These are phyloP conservation scores for Isatis lusitanica DNA, from an alignment of 441 rosid species.

Conservation along the genomic window DNA sequence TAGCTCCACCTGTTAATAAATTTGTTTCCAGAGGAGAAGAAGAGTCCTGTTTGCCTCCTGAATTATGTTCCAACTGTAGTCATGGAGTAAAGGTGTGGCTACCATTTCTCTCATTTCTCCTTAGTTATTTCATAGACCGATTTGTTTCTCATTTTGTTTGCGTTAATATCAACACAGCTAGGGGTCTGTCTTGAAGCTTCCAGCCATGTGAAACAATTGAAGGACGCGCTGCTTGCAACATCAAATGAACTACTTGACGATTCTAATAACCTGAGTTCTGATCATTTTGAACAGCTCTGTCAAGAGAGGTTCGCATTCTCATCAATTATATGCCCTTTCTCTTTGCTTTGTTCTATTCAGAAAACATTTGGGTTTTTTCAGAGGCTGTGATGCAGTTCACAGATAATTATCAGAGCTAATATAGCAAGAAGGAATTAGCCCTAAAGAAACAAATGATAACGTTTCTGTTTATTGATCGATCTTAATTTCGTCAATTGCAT, in stretches of 20 bases:
- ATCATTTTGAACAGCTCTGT: constrained; percentile 54
- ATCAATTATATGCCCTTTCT: background rate
- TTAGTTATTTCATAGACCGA: constrained; percentile 9
- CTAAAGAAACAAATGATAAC: background rate
- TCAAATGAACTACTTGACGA: constrained; percentile 81
- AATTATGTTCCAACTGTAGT: constrained; percentile 58
- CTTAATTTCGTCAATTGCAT: background rate
- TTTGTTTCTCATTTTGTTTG: constrained; percentile 31
- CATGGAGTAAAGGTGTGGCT: constrained; percentile 62
- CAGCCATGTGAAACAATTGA: constrained; percentile 69
- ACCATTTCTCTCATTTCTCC: constrained; percentile 13
- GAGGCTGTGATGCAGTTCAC: constrained; percentile 13
- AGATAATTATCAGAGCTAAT: background rate
- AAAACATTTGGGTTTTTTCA: background rate
- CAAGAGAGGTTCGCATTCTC: constrained; percentile 52
- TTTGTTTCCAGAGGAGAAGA: constrained; percentile 38
- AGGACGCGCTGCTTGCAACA: constrained; percentile 63
- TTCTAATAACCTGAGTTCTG: constrained; percentile 45
- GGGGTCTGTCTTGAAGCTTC: constrained; percentile 72
- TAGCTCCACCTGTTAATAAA: constrained; percentile 47
- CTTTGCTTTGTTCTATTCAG: background rate
- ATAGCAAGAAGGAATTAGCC: constrained; percentile 2
- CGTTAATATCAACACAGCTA: constrained; percentile 47
- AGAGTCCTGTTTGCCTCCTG: constrained; percentile 48
- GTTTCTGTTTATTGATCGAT: background rate